These are phyloP conservation scores for Colletotrichum sp. DNA, from an alignment of 2,329 filamentous ascomycete genomes.

Conservation along the genomic window DNA sequence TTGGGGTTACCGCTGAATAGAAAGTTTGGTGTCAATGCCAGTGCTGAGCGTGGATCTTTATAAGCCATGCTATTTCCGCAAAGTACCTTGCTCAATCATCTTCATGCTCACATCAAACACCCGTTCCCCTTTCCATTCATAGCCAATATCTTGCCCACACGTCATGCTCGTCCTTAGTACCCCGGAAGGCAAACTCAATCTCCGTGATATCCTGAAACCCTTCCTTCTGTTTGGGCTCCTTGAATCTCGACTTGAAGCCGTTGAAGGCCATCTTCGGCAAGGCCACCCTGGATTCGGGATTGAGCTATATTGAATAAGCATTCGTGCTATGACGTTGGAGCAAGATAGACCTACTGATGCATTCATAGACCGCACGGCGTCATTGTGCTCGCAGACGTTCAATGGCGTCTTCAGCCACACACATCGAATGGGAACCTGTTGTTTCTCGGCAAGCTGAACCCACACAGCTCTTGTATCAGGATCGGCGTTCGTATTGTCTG, in stretches of 20 bases:
- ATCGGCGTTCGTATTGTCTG: conserved; percentile 97
- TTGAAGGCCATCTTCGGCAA: conserved; percentile 84
- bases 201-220: conserved; percentile 83
- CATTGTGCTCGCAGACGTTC: conserved; percentile 82
- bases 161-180: conserved; percentile 69
- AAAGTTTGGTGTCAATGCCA: too few species aligned
- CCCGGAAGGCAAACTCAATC: conserved; percentile 78
- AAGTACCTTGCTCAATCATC: too few species aligned
- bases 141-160: conserved; percentile 83
- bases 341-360: conserved; percentile 32
- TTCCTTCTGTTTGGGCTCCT: conserved; percentile 73
- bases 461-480: conserved; percentile 78
- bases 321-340: neutral
- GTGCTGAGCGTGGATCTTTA: too few species aligned
- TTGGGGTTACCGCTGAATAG: too few species aligned
- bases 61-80: too few species aligned
- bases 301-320: conserved; percentile 57
- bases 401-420: conserved; percentile 80
- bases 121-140: too few species aligned
- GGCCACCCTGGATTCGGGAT: conserved; percentile 78
- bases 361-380: conserved; percentile 78
- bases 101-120: too few species aligned
- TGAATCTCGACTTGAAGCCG: conserved; percentile 75
- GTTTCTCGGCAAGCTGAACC: conserved; percentile 74
- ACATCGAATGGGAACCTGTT: conserved; percentile 79